These are phyloP conservation scores for Phlyctochytrium bullatum DNA, from an alignment of 192 early-diverging fungal species.

Conservation along the genomic window DNA sequence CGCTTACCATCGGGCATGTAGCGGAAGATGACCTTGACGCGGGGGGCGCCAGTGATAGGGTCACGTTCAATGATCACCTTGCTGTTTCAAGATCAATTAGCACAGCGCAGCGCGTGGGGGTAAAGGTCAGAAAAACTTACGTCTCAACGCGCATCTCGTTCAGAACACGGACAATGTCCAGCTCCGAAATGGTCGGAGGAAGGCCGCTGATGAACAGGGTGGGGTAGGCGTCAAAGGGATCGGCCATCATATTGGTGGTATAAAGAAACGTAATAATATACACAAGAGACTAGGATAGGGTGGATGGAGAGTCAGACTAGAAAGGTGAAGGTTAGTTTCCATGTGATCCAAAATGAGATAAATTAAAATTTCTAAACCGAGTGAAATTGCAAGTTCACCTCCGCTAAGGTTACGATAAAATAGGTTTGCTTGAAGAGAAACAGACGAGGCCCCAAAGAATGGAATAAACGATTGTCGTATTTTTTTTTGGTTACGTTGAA, in stretches of 20 bases:
- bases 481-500: no score
- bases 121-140: conserved; percentile 5
- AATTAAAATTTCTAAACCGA: no score
- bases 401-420: no score
- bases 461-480: no score
- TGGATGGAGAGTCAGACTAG: not conserved
- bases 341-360: no score
- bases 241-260: conserved; percentile 3
- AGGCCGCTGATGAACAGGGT: conserved; percentile 48
- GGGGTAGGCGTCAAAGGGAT: conserved; percentile 44
- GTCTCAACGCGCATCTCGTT: conserved; percentile 46
- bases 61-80: conserved; percentile 44
- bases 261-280: not conserved
- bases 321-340: no score
- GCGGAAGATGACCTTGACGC: conserved; percentile 44
- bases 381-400: no score
- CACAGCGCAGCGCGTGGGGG: not conserved
- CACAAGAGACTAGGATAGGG: not conserved
- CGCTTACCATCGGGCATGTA: conserved; percentile 41
- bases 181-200: conserved; percentile 43
- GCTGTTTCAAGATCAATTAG: conserved; percentile 8
- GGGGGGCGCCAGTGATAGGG: conserved; percentile 32
- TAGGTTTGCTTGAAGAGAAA: no score
- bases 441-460: no score
- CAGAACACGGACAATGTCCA: conserved; percentile 47